Percentiles rank a stretch among this genome's conserved stretches.
Conservation (phyloP, 768 basidiomycete genomes). For the Agaricus sinodeliciosus region DNA sequence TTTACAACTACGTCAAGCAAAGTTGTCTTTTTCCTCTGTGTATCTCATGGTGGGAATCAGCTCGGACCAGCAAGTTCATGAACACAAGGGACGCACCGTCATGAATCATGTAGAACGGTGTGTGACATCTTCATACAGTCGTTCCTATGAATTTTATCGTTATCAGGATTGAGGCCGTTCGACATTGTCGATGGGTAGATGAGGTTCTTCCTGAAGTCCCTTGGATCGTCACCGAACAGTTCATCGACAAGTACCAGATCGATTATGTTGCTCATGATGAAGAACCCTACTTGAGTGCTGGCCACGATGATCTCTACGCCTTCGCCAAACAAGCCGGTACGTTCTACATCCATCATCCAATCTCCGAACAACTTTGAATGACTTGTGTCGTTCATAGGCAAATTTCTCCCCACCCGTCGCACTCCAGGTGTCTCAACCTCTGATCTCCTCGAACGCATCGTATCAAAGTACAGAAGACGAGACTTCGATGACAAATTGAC, state of each 20-base stretch:
- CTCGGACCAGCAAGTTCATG: slow-evolving; percentile 75
- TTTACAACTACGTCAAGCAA: slow-evolving; percentile 93
- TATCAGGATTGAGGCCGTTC: slow-evolving; percentile 72
- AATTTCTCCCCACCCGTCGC: slow-evolving; percentile 91
- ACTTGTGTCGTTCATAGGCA: slow-evolving; percentile 44
- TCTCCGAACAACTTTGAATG: background rate
- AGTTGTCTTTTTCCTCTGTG: slow-evolving; percentile 85
- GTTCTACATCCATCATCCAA: slow-evolving; percentile 14
- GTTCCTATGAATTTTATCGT: slow-evolving; percentile 5
- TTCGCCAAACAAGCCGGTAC: slow-evolving; percentile 76
- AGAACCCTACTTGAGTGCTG: slow-evolving; percentile 74
- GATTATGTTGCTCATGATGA: slow-evolving; percentile 99
- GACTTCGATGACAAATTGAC: slow-evolving; percentile 86
- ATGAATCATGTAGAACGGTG: slow-evolving; percentile 88
- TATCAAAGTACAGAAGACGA: slow-evolving; percentile 75
- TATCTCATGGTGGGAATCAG: slow-evolving; percentile 92
- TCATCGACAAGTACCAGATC: slow-evolving; percentile 79
- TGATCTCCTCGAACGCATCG: slow-evolving; percentile 86
- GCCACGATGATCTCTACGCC: slow-evolving; percentile 79
- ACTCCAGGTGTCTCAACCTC: slow-evolving; percentile 95
- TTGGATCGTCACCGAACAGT: slow-evolving; percentile 81
- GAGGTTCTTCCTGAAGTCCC: slow-evolving; percentile 88
- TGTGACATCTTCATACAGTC: slow-evolving; percentile 14
- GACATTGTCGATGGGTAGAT: slow-evolving; percentile 97
- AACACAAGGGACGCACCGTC: slow-evolving; percentile 76